Evolutionary conservation across 148 eudicot species (phyloP), one percentile per base, ranked within the genome.

Genomic region (Diospyros kaki): DNA sequence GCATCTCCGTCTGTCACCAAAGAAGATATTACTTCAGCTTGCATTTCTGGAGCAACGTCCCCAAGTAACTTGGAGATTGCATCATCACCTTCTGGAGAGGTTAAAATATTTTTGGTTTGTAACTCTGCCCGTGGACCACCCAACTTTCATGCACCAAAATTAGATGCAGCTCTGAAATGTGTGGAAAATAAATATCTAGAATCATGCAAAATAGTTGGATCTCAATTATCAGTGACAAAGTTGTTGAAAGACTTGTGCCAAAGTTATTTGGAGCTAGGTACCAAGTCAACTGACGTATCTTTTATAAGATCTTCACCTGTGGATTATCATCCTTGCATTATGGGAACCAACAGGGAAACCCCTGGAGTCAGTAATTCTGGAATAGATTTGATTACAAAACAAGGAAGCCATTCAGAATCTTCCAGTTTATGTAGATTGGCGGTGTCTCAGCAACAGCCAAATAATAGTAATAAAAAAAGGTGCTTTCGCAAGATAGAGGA

Each of bases 181-280:
- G 78, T 83, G 73, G 88, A 85, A 80, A 80, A 76, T 53, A 83
- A 75, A 62, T 80, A 75, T 73, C 73, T 85, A 41, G 73, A 77
- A 83, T 77, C 84, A 55, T 72, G 76, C 64, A 74, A 79, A 50
- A 43, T 78, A 48, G 4, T 40, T 12, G 80, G 77, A 28, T 74
- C 81, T 18, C 73, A 72, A 38, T 83, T 78, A 58, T 83, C 86
- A 17, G 70, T 83, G 48, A 61, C 43, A 53, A 69, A 68, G 7
- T 73, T 86, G 71, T 74, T 86, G 62, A 74, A 80, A 71, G 89
- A 78, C 11, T 45, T 86, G 50, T 79, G 86, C 55, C 73, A 81
- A 61, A 58, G 76, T 82, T 76, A 69, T 67, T 69, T 64, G 9
- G 78, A 83, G 77, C 42, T 56, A 63, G 61, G 69, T 45, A 68